Conservation (phyloP, 2,329 filamentous ascomycete species). For the Calonectria pseudoturangicola region DNA sequence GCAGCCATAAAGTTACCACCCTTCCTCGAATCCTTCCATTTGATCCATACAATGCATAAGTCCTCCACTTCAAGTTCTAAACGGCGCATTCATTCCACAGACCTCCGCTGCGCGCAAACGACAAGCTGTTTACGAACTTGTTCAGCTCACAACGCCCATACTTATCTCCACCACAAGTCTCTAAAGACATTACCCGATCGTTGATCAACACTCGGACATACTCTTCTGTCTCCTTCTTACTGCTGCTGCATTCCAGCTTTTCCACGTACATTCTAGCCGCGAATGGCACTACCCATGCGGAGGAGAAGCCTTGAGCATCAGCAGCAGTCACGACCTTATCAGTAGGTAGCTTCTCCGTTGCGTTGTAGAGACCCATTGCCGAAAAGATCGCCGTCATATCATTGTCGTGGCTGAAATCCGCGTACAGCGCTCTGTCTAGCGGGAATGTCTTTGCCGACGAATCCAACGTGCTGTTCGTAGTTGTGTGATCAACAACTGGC, state of each 20-base stretch:
- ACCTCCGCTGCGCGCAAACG: conserved; percentile 83
- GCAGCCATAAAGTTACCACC: neutral
- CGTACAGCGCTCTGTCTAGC: conserved; percentile 81
- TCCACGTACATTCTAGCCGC: conserved; percentile 88
- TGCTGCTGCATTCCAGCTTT: conserved; percentile 81
- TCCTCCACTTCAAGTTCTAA: neutral
- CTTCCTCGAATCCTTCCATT: neutral
- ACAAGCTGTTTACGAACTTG: conserved; percentile 83
- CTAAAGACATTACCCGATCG: conserved; percentile 84
- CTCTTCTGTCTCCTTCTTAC: conserved; percentile 70
- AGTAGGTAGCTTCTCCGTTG: conserved; percentile 72
- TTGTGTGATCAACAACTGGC: conserved; percentile 83
- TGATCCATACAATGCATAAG: neutral
- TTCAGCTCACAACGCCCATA: conserved; percentile 82
- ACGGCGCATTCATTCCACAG: conserved; percentile 73
- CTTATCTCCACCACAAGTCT: conserved; percentile 81
- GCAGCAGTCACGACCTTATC: conserved; percentile 68
- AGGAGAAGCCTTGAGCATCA: conserved; percentile 80
- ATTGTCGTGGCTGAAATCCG: conserved; percentile 95
- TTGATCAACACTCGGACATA: conserved; percentile 88
- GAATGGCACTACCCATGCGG: conserved; percentile 89
- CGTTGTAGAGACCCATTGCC: conserved; percentile 86
- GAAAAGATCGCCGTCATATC: conserved; percentile 86
- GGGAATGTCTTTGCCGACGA: conserved; percentile 82
- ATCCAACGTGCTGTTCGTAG: conserved; percentile 87